These are phyloP conservation scores for Solanum chacoense DNA, from an alignment of 305 asterid genomes.

Conservation along the genomic window DNA sequence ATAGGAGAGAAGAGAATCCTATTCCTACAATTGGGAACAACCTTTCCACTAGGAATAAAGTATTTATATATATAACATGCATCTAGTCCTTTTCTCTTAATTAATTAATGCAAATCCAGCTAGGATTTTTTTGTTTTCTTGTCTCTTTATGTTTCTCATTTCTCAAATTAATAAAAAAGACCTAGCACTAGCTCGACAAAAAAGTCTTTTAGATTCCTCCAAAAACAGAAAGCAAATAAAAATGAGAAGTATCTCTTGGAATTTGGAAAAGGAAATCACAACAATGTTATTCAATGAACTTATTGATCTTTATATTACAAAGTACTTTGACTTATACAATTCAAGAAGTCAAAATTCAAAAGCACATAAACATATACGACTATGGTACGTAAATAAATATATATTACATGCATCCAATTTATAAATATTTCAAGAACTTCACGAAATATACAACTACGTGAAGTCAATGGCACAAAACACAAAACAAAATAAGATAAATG, in stretches of 20 bases:
- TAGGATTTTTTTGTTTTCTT: neutral
- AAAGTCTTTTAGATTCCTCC: neutral
- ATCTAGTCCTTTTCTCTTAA: neutral
- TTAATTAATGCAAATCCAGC: neutral
- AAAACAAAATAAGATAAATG: neutral
- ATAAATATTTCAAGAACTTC: neutral
- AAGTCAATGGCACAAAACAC: neutral
- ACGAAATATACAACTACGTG: neutral
- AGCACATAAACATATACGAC: slow-evolving; percentile 2
- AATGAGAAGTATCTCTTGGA: neutral
- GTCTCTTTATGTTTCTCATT: neutral
- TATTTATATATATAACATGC: neutral
- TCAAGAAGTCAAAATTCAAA: neutral
- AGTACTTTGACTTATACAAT: neutral
- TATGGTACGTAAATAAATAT: neutral
- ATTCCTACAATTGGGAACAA: neutral
- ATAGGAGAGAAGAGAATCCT: neutral
- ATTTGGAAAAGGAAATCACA: neutral
- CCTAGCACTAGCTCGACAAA: neutral
- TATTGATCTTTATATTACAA: neutral
- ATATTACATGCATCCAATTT: neutral
- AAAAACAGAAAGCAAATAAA: neutral
- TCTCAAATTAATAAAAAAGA: neutral
- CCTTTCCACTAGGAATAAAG: neutral
- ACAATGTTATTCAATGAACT: neutral